Percentiles rank a stretch among this genome's conserved stretches.
phyloP scores from a whole-genome alignment of 75 land plant species.

The Picea sitchensis region DNA sequence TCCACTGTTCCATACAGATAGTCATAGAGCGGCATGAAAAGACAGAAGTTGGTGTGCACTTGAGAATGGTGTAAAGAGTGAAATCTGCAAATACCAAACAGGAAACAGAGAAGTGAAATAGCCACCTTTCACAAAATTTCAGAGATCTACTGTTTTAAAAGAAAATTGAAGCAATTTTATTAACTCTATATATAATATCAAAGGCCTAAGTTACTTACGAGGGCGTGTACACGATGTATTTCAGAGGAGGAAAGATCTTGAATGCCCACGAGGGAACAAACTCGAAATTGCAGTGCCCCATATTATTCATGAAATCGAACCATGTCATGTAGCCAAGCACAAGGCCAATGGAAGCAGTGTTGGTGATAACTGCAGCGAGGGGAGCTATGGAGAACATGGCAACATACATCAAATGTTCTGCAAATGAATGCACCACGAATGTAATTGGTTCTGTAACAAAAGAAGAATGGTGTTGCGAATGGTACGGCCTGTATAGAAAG shows the following conservation, averaged over 20 bases:
- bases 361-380: constrained; percentile 19
- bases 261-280: constrained; percentile 70
- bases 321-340: constrained; percentile 45
- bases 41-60: constrained; percentile 64
- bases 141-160: too few relatives aligned
- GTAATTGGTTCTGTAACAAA: too few relatives aligned
- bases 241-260: constrained; percentile 65
- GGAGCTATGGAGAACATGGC: constrained; percentile 49
- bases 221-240: constrained; percentile 87
- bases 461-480: too few relatives aligned
- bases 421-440: constrained; percentile 81
- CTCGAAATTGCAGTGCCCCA: constrained; percentile 98
- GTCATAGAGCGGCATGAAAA: constrained; percentile 69
- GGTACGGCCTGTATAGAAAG: too few relatives aligned
- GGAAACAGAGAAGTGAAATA: too few relatives aligned
- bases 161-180: too few relatives aligned
- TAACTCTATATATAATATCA: too few relatives aligned
- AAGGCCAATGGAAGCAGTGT: constrained; percentile 39
- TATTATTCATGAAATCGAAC: constrained; percentile 89
- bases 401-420: constrained; percentile 59
- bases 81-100: constrained; percentile 26
- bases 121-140: too few relatives aligned
- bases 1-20: too few relatives aligned
- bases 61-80: constrained; percentile 88
- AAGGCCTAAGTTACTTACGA: constrained; percentile 36